Conservation (phyloP, 2,329 filamentous ascomycete species). For the Bipolaris sorokiniana region DNA sequence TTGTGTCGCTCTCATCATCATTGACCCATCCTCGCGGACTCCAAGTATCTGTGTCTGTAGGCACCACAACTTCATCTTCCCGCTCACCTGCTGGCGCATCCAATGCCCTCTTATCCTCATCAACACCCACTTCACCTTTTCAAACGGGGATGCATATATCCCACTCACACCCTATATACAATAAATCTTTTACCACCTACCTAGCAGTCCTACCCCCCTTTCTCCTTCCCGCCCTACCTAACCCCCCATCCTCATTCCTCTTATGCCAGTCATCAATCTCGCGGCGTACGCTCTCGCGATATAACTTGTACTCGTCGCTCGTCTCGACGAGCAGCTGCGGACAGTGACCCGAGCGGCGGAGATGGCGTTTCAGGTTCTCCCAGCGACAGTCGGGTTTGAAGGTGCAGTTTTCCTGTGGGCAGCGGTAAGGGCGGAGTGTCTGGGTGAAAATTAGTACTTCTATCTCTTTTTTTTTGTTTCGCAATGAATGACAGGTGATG, state of each 20-base stretch:
- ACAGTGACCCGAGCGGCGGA: conserved; percentile 46
- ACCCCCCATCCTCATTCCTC: conserved; percentile 33
- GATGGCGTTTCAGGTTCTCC: conserved; percentile 49
- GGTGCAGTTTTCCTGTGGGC: conserved; percentile 45
- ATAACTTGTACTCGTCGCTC: conserved; percentile 43
- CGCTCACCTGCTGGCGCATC: neutral
- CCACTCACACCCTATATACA: neutral
- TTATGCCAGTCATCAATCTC: conserved; percentile 46
- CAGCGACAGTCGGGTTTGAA: conserved; percentile 49
- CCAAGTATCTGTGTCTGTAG: too few species aligned
- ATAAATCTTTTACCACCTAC: neutral
- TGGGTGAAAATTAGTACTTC: conserved; percentile 7
- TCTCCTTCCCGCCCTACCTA: conserved; percentile 26
- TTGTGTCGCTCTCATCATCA: neutral
- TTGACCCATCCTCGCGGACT: neutral
- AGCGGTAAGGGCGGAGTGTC: conserved; percentile 47
- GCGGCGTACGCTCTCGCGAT: conserved; percentile 39
- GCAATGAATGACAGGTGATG: neutral
- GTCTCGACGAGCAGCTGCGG: conserved; percentile 43
- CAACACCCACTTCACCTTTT: neutral
- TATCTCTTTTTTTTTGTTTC: conserved; percentile 1
- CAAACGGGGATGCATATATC: neutral
- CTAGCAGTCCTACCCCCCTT: conserved; percentile 27
- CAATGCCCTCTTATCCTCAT: neutral
- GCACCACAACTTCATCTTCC: neutral